Evolutionary conservation across 2,329 filamentous ascomycete species (phyloP), one percentile per base, ranked within the genome.

Genomic region (Talaromyces rugulosus): DNA sequence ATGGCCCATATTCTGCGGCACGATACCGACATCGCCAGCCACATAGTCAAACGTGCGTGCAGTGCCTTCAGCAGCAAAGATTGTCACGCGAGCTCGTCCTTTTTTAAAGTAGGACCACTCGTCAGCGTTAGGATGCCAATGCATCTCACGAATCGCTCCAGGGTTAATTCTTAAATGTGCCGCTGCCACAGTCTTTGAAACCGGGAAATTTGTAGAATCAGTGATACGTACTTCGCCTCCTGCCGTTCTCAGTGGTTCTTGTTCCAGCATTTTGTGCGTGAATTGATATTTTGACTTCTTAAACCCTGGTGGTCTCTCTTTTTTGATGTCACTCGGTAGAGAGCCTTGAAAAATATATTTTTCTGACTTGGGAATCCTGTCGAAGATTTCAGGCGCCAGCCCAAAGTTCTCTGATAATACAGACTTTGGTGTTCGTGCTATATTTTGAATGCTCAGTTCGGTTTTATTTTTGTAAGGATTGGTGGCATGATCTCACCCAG

Each of bases 41-140:
- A 84, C 77, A 73, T 90, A 92, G 77, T 92, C 85, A 70, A 92
- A 92, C 0, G 89, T 92, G 36, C 89, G 80, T 0, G 89, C 88
- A 30, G 80, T 86, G 33, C 88, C 88, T 71, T 89, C 83, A 1
- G 88, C 82, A 0, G 84, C 88, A 69, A 92, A 93, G 68, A 92
- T 84, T n/a, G 89, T 92, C 28, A 91, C 83, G 51, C 89, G 83
- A 0, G 88, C 90, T 23, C 85, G 85, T 0, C 90, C 90, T 44
- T 77, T 78, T 72, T 91, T 84, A 78, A 92, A 91, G 76, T 89
- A 92, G 11, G 86, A 89, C 89, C 89, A 92, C 73, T 92, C 89
- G 70, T 92, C 89, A 4, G 89, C 88, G 58, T 86, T 87, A 0
- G 89, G 89, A 71, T 92, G 89, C 89, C 89, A 92, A 78, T 92